Evolutionary conservation across 208 protist species (phyloP), one percentile per base, ranked within the genome.

Genomic region (Crithidia fasciculata): DNA sequence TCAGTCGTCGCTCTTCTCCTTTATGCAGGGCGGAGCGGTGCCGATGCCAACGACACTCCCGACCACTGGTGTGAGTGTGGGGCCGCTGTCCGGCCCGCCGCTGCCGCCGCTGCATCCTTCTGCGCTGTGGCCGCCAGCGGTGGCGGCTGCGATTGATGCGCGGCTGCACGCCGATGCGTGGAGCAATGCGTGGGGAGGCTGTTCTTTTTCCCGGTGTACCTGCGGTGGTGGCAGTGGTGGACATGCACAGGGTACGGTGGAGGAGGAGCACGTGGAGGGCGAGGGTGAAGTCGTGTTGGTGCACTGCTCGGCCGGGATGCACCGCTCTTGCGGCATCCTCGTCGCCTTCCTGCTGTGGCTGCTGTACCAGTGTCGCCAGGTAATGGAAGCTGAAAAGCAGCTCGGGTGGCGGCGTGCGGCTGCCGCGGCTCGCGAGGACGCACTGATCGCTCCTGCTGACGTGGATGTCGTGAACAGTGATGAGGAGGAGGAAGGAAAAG

Each of bases 251-350:
- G 28, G 28, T 28, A 28, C 28, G 28, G 28, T 28, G 28, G 28
- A 28, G 28, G 58, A 43, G 49, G 64, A 12, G 41, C 3, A 44
- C 6, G 75, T 59, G 18, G 43, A 47, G 8, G 75, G 59, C 18
- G 43, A 47, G 52, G 28, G 9, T 37, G 62, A 74, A 71, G 74
- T 71, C 8, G 41, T 56, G 56, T 69, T 95, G 10, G 72, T 95
- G 45, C 90, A 95, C 76, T 95, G 90, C 77, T 90, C 83, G 39
- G 90, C 90, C n/a, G 90, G 90, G 37, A 95, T 92, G 87, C 90
- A 95, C 56, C 87, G 90, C n/a, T 93, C 88, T 0, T 88, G 83
- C 65, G 87, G 84, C 13, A 83, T 95, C 28, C 73, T 84, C 12
- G 74, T 90, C 5, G 87, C 86, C 0, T 92, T 86, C 66, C 45